Evolutionary conservation across 163 green algal species (phyloP), one percentile per base, ranked within the genome.

Genomic region (Trebouxiophyceae sp.): DNA sequence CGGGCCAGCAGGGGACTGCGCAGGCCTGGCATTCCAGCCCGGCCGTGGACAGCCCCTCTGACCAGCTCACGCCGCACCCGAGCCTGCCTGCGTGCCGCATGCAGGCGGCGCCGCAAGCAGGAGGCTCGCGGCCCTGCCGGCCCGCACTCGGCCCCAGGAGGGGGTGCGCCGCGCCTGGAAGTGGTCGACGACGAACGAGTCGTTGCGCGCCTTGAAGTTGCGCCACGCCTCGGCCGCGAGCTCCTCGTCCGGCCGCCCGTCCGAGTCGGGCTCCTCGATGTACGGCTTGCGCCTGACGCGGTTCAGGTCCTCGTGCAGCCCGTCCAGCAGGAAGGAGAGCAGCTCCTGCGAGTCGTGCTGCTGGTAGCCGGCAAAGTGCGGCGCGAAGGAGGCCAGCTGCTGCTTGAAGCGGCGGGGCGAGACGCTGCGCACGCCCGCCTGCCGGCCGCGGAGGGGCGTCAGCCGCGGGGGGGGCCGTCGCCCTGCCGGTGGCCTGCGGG

Each of bases 281-380:
- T 98, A 99, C 4, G 93, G 93, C 81, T 97, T 97, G 39, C 81
- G 60, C 54, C 84, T 77, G 62, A 98, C 87, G 45, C 92, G 78
- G 77, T 98, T 98, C 56, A 97, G 79, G 82, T 98, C 93, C 73
- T 98, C 92, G 73, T 97, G 91, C 69, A 97, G 71, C 4, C 90
- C 90, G 64, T 98, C 93, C 62, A 99, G 76, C 70, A 98, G 81
- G 71, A 96, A 97, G 2, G 87, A 87, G 31, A 98, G 81, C 57
- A 99, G 84, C 82, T 97, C 24, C 47, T 57, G 47, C 12, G 39
- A 50, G 81, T 98, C 93, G 63, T 98, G 93, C 82, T 98, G 93
- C 34, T 79, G 78, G 71, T 97, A 97, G 20, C 91, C 93, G 20
- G 66, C 81, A 76, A 98, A 98, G 71, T 96, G 90, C 2, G 87